Conservation (phyloP, 2,329 filamentous ascomycete genomes). For the Scedosporium minutisporum region DNA sequence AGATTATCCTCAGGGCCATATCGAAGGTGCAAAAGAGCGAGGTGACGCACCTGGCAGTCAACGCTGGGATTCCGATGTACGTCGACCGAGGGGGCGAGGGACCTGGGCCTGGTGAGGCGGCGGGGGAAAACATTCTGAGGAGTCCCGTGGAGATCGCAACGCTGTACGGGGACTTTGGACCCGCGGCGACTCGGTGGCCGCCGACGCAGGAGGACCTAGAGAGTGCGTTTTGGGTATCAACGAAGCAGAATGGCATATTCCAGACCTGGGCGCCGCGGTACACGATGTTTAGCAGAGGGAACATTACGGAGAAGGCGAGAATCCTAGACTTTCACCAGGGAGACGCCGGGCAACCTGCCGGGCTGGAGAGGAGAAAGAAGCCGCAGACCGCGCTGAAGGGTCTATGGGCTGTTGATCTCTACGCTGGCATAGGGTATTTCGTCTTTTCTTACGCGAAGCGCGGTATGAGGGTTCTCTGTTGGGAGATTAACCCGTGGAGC, state of each 20-base stretch:
- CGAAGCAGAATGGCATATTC: constrained; percentile 66
- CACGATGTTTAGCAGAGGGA: constrained; percentile 92
- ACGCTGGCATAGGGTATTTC: constrained; percentile 92
- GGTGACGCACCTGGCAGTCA: constrained; percentile 50
- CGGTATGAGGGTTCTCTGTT: constrained; percentile 68
- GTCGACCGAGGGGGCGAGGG: constrained; percentile 11
- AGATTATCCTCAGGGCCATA: constrained; percentile 35
- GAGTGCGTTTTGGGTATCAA: constrained; percentile 66
- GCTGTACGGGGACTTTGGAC: constrained; percentile 67
- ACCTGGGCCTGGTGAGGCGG: neutral
- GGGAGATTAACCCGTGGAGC: constrained; percentile 85
- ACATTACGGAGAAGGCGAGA: constrained; percentile 78
- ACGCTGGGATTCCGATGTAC: constrained; percentile 49
- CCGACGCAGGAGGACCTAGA: constrained; percentile 46
- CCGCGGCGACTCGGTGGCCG: constrained; percentile 18
- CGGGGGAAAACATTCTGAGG: constrained; percentile 58
- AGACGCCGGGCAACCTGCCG: neutral
- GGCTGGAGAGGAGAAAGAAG: neutral
- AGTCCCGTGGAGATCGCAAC: constrained; percentile 61
- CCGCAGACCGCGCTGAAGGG: neutral
- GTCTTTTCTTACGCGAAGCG: constrained; percentile 70
- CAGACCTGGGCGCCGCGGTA: constrained; percentile 84
- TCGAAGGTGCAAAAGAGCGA: constrained; percentile 27
- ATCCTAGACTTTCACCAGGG: constrained; percentile 45
- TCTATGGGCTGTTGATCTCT: constrained; percentile 62